Evolutionary conservation across 768 basidiomycete species (phyloP).

Genomic region (Suillus plorans): DNA sequence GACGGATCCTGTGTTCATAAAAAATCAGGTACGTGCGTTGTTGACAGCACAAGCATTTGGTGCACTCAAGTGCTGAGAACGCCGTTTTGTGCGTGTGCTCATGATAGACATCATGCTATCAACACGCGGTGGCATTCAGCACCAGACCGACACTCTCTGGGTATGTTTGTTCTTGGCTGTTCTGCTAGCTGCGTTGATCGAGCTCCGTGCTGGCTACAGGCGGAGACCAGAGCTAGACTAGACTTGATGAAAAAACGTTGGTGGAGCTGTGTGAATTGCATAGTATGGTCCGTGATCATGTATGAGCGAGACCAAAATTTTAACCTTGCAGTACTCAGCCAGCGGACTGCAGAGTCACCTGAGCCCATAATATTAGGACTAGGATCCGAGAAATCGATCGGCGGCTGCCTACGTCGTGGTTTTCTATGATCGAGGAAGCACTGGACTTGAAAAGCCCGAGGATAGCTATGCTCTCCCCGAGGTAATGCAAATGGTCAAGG

Average conservation of each 20-base stretch:
- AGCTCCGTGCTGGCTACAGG: not conserved
- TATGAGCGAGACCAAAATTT: not conserved
- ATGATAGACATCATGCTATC: not conserved
- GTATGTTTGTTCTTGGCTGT: not conserved
- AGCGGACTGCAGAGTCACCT: not conserved
- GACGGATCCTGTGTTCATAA: not conserved
- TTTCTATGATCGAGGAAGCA: not conserved
- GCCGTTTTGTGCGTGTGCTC: not conserved
- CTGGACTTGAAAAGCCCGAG: not conserved
- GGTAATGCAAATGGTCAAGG: not conserved
- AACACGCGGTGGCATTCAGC: not conserved
- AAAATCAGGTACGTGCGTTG: not conserved
- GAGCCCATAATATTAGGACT: not conserved
- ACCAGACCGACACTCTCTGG: not conserved
- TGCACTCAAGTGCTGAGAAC: not conserved
- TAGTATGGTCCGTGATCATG: not conserved
- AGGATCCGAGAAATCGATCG: conserved; percentile 1
- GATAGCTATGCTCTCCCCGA: not conserved
- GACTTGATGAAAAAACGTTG: not conserved
- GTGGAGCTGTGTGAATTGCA: not conserved
- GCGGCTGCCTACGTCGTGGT: conserved; percentile 1
- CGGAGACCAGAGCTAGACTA: not conserved
- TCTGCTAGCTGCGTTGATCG: not conserved
- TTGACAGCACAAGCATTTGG: not conserved
- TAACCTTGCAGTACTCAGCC: not conserved